Percentiles rank a stretch among this genome's conserved stretches.
phyloP scores from a whole-genome alignment of 2,329 filamentous ascomycete species.

The Microsporum audouinii region DNA sequence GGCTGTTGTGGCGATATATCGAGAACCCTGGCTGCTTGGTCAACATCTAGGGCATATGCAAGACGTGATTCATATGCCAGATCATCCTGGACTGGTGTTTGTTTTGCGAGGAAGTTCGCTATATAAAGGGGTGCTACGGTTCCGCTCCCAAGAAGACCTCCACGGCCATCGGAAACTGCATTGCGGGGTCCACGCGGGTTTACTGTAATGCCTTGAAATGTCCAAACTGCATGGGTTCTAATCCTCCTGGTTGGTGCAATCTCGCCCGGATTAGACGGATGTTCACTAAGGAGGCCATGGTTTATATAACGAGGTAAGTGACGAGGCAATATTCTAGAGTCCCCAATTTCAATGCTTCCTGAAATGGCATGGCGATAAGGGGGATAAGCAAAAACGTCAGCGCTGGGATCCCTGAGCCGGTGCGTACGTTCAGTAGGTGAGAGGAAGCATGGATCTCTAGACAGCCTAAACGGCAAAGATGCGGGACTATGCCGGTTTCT shows the following conservation, averaged over 20 bases:
- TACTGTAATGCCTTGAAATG: slow-evolving; percentile 58
- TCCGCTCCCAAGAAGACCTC: slow-evolving; percentile 54
- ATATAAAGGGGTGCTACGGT: slow-evolving; percentile 57
- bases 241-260: neutral
- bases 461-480: slow-evolving; percentile 42
- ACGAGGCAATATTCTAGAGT: slow-evolving; percentile 19
- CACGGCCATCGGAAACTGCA: slow-evolving; percentile 50
- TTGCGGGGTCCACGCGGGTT: slow-evolving; percentile 20
- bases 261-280: slow-evolving; percentile 5
- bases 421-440: slow-evolving; percentile 37
- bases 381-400: slow-evolving; percentile 45
- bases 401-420: slow-evolving; percentile 32
- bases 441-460: slow-evolving; percentile 38
- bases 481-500: slow-evolving; percentile 33
- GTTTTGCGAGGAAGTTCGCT: slow-evolving; percentile 44
- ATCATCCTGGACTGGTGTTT: slow-evolving; percentile 47
- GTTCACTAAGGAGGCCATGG: slow-evolving; percentile 15
- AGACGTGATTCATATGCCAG: slow-evolving; percentile 63
- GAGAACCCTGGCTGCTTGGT: slow-evolving; percentile 56
- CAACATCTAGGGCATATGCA: slow-evolving; percentile 69
- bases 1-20: slow-evolving; percentile 31
- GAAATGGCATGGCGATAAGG: slow-evolving; percentile 2
- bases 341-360: slow-evolving; percentile 16
- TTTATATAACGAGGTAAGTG: slow-evolving; percentile 27
- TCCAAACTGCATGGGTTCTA: slow-evolving; percentile 56